Percentiles rank a stretch among this genome's conserved stretches.
Evolutionary conservation across 495 filamentous ascomycete genomes (phyloP).

Genomic region (Corynascus novoguineensis): DNA sequence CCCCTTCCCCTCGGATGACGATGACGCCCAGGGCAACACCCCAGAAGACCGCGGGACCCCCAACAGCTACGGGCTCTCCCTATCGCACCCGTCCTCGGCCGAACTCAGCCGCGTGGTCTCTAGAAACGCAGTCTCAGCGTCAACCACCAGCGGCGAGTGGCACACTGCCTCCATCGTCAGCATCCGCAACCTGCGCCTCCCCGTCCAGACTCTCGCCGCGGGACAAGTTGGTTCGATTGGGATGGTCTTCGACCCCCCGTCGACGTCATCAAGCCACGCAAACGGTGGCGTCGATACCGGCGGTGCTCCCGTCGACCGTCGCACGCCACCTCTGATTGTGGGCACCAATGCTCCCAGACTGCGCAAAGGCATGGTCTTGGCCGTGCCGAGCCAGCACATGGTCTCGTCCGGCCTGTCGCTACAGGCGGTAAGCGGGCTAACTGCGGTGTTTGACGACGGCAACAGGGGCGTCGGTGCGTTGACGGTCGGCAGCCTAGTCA

Average conservation of each 20-base stretch:
- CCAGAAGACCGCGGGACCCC: constrained; percentile 31
- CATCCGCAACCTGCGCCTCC: constrained; percentile 79
- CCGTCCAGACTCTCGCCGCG: constrained; percentile 65
- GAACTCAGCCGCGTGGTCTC: constrained; percentile 39
- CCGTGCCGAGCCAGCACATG: constrained; percentile 51
- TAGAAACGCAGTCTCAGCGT: constrained; percentile 38
- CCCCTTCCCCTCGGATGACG: constrained; percentile 57
- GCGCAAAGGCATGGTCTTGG: constrained; percentile 80
- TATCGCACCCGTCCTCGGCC: constrained; percentile 40
- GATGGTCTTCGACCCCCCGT: constrained; percentile 50
- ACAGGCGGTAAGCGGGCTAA: constrained; percentile 53
- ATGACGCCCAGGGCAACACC: constrained; percentile 29
- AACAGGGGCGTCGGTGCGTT: constrained; percentile 36
- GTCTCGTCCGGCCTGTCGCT: constrained; percentile 40
- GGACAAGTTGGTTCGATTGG: constrained; percentile 92
- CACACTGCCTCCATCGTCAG: constrained; percentile 72
- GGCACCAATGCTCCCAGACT: constrained; percentile 44
- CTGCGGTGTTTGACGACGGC: constrained; percentile 42
- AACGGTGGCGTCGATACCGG: not conserved
- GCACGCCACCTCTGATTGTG: not conserved
- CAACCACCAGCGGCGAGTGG: constrained; percentile 59
- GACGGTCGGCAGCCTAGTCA: constrained; percentile 54
- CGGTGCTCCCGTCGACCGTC: not conserved
- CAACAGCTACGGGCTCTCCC: constrained; percentile 34
- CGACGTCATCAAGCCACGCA: constrained; percentile 14